Conservation (phyloP, 2,329 filamentous ascomycete species). For the Malbranchea zuffiana region DNA sequence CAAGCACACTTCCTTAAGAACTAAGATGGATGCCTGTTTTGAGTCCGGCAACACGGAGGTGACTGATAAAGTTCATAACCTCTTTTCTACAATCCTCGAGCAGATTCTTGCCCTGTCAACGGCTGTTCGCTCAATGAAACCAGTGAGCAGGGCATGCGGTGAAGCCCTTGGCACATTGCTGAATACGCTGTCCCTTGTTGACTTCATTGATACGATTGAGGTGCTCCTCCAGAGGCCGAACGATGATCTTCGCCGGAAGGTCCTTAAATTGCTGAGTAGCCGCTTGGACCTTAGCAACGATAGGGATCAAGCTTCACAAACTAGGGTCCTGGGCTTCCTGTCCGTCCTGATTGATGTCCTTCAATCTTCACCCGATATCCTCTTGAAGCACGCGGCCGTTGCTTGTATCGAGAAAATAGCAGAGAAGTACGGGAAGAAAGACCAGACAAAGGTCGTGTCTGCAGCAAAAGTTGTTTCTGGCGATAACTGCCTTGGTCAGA, state of each 20-base stretch:
- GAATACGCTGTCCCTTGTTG: constrained; percentile 69
- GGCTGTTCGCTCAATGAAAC: constrained; percentile 26
- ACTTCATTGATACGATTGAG: constrained; percentile 83
- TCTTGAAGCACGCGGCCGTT: constrained; percentile 75
- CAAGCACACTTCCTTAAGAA: constrained; percentile 33
- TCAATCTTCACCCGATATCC: constrained; percentile 57
- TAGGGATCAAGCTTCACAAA: constrained; percentile 56
- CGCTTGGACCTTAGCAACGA: constrained; percentile 65
- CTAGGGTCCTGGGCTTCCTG: constrained; percentile 65
- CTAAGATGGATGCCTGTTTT: constrained; percentile 30
- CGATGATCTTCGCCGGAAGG: constrained; percentile 64
- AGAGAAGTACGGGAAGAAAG: constrained; percentile 91
- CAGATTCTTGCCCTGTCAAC: constrained; percentile 57
- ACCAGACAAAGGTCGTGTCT: constrained; percentile 61
- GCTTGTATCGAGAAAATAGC: constrained; percentile 85
- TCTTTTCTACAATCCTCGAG: constrained; percentile 60
- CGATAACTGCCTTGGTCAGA: constrained; percentile 61
- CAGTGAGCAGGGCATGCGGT: constrained; percentile 40
- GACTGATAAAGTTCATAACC: constrained; percentile 52
- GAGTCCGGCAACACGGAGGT: constrained; percentile 40
- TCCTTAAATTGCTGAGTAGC: constrained; percentile 66
- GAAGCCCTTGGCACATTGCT: constrained; percentile 70
- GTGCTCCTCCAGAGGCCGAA: constrained; percentile 66
- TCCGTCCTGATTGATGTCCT: constrained; percentile 69
- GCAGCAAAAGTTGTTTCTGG: constrained; percentile 70